Evolutionary conservation across 768 basidiomycete genomes (phyloP), one percentile per base, ranked within the genome.

Genomic region (Lyophyllum shimeji): DNA sequence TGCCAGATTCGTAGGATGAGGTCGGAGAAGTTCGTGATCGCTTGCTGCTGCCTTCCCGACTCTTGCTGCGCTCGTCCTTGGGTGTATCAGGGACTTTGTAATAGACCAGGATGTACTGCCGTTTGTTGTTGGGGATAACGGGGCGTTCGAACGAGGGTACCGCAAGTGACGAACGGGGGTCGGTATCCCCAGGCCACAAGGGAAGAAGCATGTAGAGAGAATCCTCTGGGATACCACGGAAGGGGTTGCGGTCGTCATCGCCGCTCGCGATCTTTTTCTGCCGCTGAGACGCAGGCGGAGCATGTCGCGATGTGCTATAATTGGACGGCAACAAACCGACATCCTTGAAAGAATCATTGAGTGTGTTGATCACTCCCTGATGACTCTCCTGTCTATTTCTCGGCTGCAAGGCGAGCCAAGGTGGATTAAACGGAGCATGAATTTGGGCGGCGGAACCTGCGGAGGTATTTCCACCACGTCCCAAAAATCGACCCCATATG

Each of bases 201-300:
- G 91, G 91, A 17, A 93, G 75, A 23, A 92, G 78, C 91, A 93
- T 93, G 67, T 87, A 90, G 50, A 92, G 74, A 21, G 83, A 82
- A 13, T 92, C 89, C 5, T 80, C 70, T 0, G 87, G 86, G 34
- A 93, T 76, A 31, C 82, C 74, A 31, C 81, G 76, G 53, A 90
- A 82, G 58, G 88, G 74, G 55, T 82, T 77, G 3, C 69, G 46
- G n/a, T 65, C 57, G 62, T 53, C 56, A 60, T 60, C 49, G 25
- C 63, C 53, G 47, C 60, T 63, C 53, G 69, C 67, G 44, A 64
- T 62, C 42, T 68, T 60, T 63, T 71, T 71, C 55, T 67, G 66
- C 55, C 69, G 74, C 50, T 67, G 63, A 3, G 66, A 48, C 24
- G 63, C 42, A 21, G 60, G 33, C 34, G 56, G 47, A 52, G 45